phyloP scores from a whole-genome alignment of 192 early-diverging fungal genomes.

The Entrophospora sp. region DNA sequence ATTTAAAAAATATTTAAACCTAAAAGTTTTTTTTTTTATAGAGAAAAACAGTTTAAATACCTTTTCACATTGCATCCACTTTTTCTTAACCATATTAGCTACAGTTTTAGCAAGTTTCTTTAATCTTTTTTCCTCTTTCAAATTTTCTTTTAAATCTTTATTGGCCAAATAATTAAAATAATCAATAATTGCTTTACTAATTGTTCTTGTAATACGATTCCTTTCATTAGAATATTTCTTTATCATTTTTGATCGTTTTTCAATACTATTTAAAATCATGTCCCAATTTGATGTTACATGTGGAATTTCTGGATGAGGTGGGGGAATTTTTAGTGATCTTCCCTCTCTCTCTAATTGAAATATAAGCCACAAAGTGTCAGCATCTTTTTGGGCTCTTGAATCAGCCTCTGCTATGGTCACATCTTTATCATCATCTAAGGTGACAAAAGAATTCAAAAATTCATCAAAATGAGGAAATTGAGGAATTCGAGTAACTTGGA shows the following conservation, averaged over 20 bases:
- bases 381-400: constrained; percentile 28
- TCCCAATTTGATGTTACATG: constrained; percentile 35
- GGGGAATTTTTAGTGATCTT: constrained; percentile 25
- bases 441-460: constrained; percentile 47
- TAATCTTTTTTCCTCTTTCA: constrained; percentile 35
- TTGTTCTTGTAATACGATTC: constrained; percentile 34
- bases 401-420: constrained; percentile 39
- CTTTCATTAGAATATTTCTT: constrained; percentile 33
- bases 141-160: constrained; percentile 37
- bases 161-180: constrained; percentile 51
- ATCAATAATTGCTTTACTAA: constrained; percentile 40
- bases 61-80: constrained; percentile 60
- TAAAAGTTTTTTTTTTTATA: neutral
- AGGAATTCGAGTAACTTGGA: no score
- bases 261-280: constrained; percentile 33
- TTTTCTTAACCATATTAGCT: constrained; percentile 52
- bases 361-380: constrained; percentile 35
- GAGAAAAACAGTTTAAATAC: constrained; percentile 30
- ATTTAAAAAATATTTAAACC: neutral
- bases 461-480: constrained; percentile 32
- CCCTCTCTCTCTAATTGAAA: constrained; percentile 35
- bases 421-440: constrained; percentile 57
- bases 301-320: constrained; percentile 30
- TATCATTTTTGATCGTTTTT: constrained; percentile 29
- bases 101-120: constrained; percentile 56